These are phyloP conservation scores for Botrytis hyacinthi DNA, from an alignment of 2,329 filamentous ascomycete species.

Conservation along the genomic window DNA sequence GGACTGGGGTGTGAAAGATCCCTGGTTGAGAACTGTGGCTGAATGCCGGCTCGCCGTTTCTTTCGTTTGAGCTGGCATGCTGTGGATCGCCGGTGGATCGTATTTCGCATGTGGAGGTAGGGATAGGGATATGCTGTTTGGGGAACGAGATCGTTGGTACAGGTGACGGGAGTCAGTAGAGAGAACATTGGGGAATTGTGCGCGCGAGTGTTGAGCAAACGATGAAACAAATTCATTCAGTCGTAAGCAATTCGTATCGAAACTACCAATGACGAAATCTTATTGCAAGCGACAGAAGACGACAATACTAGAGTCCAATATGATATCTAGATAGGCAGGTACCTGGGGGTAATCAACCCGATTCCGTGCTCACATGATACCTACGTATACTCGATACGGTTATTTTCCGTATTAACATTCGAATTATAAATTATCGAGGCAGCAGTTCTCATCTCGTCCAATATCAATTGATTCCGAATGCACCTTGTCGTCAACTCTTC, in stretches of 20 bases:
- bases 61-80: not conserved
- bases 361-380: not conserved
- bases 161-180: not conserved
- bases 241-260: not conserved
- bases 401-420: not conserved
- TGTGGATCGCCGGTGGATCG: not conserved
- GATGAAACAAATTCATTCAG: not conserved
- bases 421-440: not conserved
- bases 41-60: not conserved
- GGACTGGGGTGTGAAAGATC: not conserved
- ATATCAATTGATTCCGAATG: not conserved
- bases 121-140: not conserved
- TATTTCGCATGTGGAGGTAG: not conserved
- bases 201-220: not conserved
- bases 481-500: not conserved
- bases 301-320: not conserved
- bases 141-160: not conserved
- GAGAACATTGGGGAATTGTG: not conserved
- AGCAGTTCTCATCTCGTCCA: not conserved
- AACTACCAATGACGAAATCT: not conserved
- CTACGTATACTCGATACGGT: not conserved
- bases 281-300: not conserved
- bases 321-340: not conserved
- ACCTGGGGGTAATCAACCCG: not conserved
- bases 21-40: not conserved